Base-by-base conservation (phyloP, 106 monocot species). In the Dendrobium catenatum region DNA sequence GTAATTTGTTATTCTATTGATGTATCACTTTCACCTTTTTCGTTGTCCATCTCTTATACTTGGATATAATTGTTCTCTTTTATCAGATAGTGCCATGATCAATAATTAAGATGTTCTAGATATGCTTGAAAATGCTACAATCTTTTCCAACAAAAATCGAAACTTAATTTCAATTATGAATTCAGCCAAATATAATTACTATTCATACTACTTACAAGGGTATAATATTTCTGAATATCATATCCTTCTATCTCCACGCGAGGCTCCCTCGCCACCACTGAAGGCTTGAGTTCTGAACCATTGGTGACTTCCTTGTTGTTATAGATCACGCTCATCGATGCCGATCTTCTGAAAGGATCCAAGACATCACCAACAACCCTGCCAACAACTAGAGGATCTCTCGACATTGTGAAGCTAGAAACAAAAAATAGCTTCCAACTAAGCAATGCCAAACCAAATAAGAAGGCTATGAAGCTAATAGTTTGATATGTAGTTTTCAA, bases 341-440 rank as follows among this genome's bases (percentile, higher is more conserved):
- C 89, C 0, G 90, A 75, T 44, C 73, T 85, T 8, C 42, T 46
- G 72, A 95, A 95, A 1, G 92, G 93, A 81, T 95, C 95, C n/a
- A 95, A 20, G 8, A 95, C 78, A 46, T 95, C 95, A 6, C 90
- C 95, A 13, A 95, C 83, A 17, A 95, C 86, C 42, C 84, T 74
- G 0, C 95, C 93, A 13, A 95, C 68, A 5, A 93, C 95, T 9
- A 93, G 83, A 20, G 95, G 90, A 84, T 95, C 93, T 72, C 90
- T 92, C 33, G 87, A 87, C 87, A 90, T 87, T 20, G 22, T 42
- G 17, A 20, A 42, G 5, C 33, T 33, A 33, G 37, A 2, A 37
- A 37, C 37, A 37, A 37, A 37, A 37, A 37, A 37, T 37, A 33
- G 42, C 4, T 40, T 15, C 42, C 13, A 73, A 73, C 41, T 42